A percentile compares a stretch with the other conserved stretches of the same genome.
Conservation (phyloP, 208 protist species). For the Perkinsela sp. region DNA sequence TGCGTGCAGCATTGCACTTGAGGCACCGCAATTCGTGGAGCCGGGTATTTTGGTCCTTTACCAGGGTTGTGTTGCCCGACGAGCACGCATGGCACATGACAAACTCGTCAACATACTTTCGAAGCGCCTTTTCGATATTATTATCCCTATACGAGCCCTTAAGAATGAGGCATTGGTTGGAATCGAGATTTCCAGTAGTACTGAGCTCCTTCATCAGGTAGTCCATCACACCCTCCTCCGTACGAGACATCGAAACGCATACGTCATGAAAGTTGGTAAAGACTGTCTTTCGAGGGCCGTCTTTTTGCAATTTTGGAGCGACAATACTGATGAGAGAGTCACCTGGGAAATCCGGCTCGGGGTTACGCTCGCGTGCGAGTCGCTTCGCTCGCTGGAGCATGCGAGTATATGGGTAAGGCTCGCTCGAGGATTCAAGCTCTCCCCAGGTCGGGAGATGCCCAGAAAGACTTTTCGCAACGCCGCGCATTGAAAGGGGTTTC, state of each 20-base stretch:
- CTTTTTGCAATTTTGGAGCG: slow-evolving; percentile 30
- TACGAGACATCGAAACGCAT: slow-evolving; percentile 41
- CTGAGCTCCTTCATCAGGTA: slow-evolving; percentile 67
- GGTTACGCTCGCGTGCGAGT: neutral
- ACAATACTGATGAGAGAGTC: slow-evolving; percentile 15
- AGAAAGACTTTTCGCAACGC: neutral
- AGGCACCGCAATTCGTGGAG: slow-evolving; percentile 6
- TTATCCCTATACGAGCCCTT: slow-evolving; percentile 13
- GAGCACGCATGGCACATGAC: slow-evolving; percentile 65
- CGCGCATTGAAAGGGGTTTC: neutral
- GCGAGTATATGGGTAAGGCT: neutral
- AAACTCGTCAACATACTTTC: slow-evolving; percentile 57
- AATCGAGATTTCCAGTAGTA: slow-evolving; percentile 40
- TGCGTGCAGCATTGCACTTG: slow-evolving; percentile 6
- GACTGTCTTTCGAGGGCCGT: slow-evolving; percentile 65
- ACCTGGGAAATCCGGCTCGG: slow-evolving; percentile 5
- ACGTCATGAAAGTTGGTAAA: slow-evolving; percentile 65
- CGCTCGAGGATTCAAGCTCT: neutral
- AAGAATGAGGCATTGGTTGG: slow-evolving; percentile 47
- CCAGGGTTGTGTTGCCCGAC: slow-evolving; percentile 49
- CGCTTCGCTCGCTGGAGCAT: neutral
- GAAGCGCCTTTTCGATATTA: slow-evolving; percentile 39
- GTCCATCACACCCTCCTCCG: slow-evolving; percentile 53
- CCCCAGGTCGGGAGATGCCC: neutral
- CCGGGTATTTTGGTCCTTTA: slow-evolving; percentile 15